These are phyloP conservation scores for Aspergillus sp. DNA, from an alignment of 2,329 filamentous ascomycete species.

Conservation along the genomic window DNA sequence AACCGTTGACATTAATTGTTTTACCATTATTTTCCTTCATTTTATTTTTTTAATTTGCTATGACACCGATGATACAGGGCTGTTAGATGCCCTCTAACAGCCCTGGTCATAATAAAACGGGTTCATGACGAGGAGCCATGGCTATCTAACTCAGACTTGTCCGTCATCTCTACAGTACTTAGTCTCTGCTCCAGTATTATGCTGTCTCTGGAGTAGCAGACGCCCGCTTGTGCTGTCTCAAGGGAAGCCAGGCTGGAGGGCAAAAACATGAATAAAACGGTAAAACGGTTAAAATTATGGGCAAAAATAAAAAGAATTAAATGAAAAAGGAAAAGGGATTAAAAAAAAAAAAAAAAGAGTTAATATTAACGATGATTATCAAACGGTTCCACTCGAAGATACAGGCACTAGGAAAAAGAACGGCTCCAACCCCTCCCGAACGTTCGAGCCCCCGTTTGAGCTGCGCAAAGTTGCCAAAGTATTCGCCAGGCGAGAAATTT, in stretches of 20 bases:
- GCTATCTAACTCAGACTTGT: not conserved
- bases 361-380: slow-evolving; percentile 16
- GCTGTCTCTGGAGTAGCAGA: not conserved
- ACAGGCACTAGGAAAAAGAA: slow-evolving; percentile 19
- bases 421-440: slow-evolving; percentile 17
- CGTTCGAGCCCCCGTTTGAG: slow-evolving; percentile 19
- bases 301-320: not conserved
- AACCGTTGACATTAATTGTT: slow-evolving; percentile 17
- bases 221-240: not conserved
- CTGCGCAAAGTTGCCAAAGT: not conserved
- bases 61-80: not conserved
- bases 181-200: not conserved
- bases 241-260: not conserved
- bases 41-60: slow-evolving; percentile 15
- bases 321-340: not conserved
- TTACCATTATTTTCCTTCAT: slow-evolving; percentile 6
- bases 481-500: not conserved
- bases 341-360: not conserved
- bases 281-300: not conserved
- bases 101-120: not conserved
- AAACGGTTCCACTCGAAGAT: slow-evolving; percentile 19
- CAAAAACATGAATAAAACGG: not conserved
- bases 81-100: not conserved
- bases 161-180: not conserved
- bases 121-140: not conserved